phyloP scores from a whole-genome alignment of 441 rosid genomes.

The Corymbia citriodora region DNA sequence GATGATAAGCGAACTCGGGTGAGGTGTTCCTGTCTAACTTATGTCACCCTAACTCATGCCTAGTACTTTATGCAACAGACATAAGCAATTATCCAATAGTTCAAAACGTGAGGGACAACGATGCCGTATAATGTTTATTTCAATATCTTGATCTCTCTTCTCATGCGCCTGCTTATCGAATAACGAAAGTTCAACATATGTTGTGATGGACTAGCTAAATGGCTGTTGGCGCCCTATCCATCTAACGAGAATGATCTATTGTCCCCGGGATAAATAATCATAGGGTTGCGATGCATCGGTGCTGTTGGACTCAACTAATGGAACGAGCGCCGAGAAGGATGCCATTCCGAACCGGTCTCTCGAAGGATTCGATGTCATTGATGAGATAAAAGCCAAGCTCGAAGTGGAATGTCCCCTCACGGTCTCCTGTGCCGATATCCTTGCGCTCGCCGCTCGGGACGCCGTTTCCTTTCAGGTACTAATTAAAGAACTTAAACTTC shows the following conservation, averaged over 20 bases:
- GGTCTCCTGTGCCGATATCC: slow-evolving; percentile 32
- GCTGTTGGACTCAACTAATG: slow-evolving; percentile 31
- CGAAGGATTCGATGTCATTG: rapidly evolving
- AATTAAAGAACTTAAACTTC: background rate
- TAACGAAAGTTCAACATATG: background rate
- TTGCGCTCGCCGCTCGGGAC: slow-evolving; percentile 26
- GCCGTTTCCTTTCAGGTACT: slow-evolving; percentile 22
- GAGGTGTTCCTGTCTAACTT: background rate
- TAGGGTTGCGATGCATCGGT: slow-evolving; percentile 66
- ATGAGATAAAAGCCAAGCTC: background rate
- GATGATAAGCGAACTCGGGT: background rate
- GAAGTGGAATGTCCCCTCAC: slow-evolving; percentile 20
- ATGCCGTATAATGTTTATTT: background rate
- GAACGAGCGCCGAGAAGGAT: slow-evolving; percentile 32
- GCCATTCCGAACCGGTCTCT: slow-evolving; percentile 41
- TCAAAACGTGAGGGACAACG: background rate
- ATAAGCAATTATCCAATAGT: too few relatives aligned
- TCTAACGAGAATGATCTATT: background rate
- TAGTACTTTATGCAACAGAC: background rate
- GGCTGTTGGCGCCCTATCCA: background rate
- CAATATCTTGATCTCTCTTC: background rate
- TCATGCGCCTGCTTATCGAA: background rate
- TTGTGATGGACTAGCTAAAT: rapidly evolving
- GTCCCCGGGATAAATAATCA: background rate
- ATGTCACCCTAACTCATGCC: background rate